Evolutionary conservation across 257 asterid species (phyloP), one percentile per base, ranked within the genome.

Genomic region (Phtheirospermum japonicum): DNA sequence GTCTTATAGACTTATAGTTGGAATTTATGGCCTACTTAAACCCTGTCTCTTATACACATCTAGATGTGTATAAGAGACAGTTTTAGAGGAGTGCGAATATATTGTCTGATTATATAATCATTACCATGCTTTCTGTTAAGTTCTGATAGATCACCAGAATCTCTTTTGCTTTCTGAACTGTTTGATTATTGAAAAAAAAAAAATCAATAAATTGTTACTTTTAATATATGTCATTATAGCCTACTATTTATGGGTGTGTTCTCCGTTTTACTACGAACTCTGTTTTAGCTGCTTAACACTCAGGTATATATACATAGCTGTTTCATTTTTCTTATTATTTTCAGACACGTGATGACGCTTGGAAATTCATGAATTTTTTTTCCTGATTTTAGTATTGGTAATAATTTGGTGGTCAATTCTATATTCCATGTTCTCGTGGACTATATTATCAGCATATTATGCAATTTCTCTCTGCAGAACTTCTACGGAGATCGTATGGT

Each of bases 331-430:
- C 48, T 64, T 73, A 46, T 14, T 14, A 0, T 65, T 59, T 75
- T 34, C 86, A 93, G 99, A 89, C 74, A 66, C 97, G 96, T 63
- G 90, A 86, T 64, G 95, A 93, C 75, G 95, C 97, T 75, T 83
- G 80, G 48, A 91, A 82, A 51, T 85, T 92, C 57, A 85, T 92
- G 96, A 92, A 82, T 73, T 86, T 73, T 56, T 71, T 92, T 88
- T 74, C 90, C 89, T 51, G 95, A 83, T 80, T 97, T 92, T 63
- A 97, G 97, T 61, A 66, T 88, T 72, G 98, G 98, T 92, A 80
- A 75, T 77, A 62, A 31, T 56, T 72, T 64, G 43, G 37, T 14
- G n/a, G n/a, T n/a, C 61, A 32, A 11, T 14, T 42, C n/a, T 45
- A 33, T 57, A 43, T 32, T 68, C 59, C 37, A 49, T 68, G 12